These are phyloP conservation scores for Pseudogymnoascus sp. DNA, from an alignment of 2,329 filamentous ascomycete species.

Conservation along the genomic window DNA sequence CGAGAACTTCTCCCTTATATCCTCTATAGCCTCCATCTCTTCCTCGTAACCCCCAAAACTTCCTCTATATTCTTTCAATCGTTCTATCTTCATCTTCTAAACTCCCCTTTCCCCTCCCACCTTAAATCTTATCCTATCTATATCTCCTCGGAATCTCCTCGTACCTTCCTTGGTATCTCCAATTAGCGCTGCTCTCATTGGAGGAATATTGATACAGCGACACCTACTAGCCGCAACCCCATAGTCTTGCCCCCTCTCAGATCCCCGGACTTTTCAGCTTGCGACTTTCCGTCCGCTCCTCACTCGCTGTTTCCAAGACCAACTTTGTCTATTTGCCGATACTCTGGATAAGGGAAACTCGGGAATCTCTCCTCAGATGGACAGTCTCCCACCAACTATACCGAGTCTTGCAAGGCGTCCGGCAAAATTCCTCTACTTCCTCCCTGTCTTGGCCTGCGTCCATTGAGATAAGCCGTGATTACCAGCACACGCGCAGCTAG, in stretches of 20 bases:
- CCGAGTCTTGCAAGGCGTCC: slow-evolving; percentile 2
- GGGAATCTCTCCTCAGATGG: slow-evolving; percentile 2
- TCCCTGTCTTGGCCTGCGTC: not conserved
- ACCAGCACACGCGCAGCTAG: not conserved
- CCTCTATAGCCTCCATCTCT: not conserved
- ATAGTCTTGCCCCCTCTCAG: not conserved
- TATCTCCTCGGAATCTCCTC: not conserved
- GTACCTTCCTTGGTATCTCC: not conserved
- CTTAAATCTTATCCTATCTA: not conserved
- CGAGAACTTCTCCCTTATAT: not conserved
- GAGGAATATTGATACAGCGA: not conserved
- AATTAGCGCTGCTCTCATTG: not conserved
- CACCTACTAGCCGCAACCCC: slow-evolving; percentile 2
- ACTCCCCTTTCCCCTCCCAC: not conserved
- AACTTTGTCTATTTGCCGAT: slow-evolving; percentile 1
- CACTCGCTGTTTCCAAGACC: not conserved
- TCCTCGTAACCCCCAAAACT: not conserved
- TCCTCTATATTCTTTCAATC: not conserved
- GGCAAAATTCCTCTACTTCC: not conserved
- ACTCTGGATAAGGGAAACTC: not conserved
- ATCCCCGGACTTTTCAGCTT: slow-evolving; percentile 1
- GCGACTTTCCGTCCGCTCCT: slow-evolving; percentile 1
- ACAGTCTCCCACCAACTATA: slow-evolving; percentile 5
- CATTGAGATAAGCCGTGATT: slow-evolving; percentile 7
- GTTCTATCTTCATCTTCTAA: not conserved